Base-by-base conservation (phyloP, 2,329 filamentous ascomycete genomes). In the Venturia aucupariae region DNA sequence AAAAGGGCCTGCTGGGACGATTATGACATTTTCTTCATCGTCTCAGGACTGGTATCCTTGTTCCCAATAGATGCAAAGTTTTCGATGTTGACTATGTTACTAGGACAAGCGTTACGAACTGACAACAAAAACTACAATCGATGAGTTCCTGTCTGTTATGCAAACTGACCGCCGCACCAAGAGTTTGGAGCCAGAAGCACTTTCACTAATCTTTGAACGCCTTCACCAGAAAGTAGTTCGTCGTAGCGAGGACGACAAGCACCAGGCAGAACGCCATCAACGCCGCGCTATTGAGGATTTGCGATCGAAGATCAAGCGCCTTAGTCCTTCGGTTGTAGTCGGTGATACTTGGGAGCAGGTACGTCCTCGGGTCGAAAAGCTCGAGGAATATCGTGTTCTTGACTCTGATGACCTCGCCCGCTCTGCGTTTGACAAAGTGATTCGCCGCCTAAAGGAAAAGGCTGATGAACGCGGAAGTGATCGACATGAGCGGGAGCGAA, bases 31-130 rank as follows among this genome's bases (percentile, higher is more conserved):
- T 48, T 65, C 66, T 61, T 57, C 6, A 10, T 65, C 30, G 51
- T 35, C 27, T 5, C 27, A n/a, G 4, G 27, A 57, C 17, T 35
- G 51, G 22, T 2, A 51, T 22, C 44, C 19, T 22, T 46, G 5
- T 7, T 11, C 11, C 48, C 30, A 54, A 10, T 6, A 10, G 19
- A 22, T 10, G 3, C 10, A 15, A 22, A 51, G 17, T 4, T 27
- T 27, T 46, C 41, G 27, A 61, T 35, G 51, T 63, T 39, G 63
- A 62, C 30, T 30, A 60, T 30, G 22, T 32, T 44, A 30, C 22
- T 70, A 95, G 90, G 91, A 96, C 77, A 90, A 90, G 80, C 90
- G 88, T 72, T 96, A 91, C 82, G 92, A 97, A 76, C 86, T 97
- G 71, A 92, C 89, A 69, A 82, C 88, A 68, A 89, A 90, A 72